Percentiles rank a stretch among this genome's conserved stretches.
phyloP scores from a whole-genome alignment of 2,329 filamentous ascomycete species.

The Fusarium gaditjirri region DNA sequence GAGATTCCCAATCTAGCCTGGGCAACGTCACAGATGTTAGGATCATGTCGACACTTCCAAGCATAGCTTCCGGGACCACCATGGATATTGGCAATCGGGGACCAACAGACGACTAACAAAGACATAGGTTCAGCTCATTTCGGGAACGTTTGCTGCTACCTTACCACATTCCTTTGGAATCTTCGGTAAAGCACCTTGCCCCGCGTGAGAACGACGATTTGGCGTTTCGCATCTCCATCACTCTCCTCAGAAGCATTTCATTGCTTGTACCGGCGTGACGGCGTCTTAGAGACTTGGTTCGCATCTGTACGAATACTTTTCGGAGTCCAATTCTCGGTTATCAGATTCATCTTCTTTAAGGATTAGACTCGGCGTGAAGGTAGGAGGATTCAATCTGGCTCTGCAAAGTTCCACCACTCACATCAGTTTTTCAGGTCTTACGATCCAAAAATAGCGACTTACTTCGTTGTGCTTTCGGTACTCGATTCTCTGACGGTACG shows the following conservation, averaged over 20 bases:
- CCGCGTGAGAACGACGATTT: slow-evolving; percentile 44
- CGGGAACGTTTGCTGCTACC: slow-evolving; percentile 53
- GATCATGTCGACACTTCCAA: background rate
- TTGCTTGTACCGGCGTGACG: slow-evolving; percentile 54
- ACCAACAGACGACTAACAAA: slow-evolving; percentile 37
- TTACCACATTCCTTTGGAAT: slow-evolving; percentile 56
- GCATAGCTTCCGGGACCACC: background rate
- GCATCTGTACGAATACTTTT: slow-evolving; percentile 52
- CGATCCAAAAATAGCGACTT: slow-evolving; percentile 43
- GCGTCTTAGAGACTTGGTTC: slow-evolving; percentile 52
- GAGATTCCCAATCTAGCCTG: background rate
- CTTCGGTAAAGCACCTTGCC: slow-evolving; percentile 50
- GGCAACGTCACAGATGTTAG: background rate
- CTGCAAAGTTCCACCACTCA: slow-evolving; percentile 6
- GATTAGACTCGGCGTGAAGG: slow-evolving; percentile 45
- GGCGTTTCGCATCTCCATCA: slow-evolving; percentile 43
- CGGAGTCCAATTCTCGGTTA: slow-evolving; percentile 49
- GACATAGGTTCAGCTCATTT: slow-evolving; percentile 55
- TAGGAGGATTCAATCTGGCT: background rate
- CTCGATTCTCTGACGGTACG: slow-evolving; percentile 41
- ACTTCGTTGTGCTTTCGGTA: slow-evolving; percentile 43
- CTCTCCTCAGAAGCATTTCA: slow-evolving; percentile 45
- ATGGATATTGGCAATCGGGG: background rate
- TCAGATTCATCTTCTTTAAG: slow-evolving; percentile 43
- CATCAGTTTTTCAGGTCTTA: slow-evolving; percentile 30